Evolutionary conservation across 176 grass and related monocot genomes (phyloP).

Genomic region (Carex littledalei): DNA sequence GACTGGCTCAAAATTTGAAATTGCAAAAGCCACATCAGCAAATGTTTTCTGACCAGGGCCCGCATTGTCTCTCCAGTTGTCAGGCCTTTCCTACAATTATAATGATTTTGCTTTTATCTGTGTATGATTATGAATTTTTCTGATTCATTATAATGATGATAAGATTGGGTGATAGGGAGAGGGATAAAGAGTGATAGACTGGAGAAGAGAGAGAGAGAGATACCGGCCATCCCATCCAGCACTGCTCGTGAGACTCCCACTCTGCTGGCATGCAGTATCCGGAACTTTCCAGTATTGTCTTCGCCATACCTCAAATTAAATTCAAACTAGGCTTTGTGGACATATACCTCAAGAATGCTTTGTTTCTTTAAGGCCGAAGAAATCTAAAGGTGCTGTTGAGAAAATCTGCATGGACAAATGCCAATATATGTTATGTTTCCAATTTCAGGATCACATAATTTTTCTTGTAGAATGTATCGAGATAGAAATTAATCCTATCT

Average conservation of each 20-base stretch:
- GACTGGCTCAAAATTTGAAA: constrained; percentile 81
- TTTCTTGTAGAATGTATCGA: too few species aligned
- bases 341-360: too few species aligned
- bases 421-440: too few species aligned
- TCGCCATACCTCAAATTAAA: constrained; percentile 25
- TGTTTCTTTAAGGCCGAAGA: too few species aligned
- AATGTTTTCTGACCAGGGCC: constrained; percentile 53
- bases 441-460: too few species aligned
- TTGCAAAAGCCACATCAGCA: constrained; percentile 44
- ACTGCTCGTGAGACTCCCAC: constrained; percentile 86
- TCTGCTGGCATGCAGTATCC: constrained; percentile 90
- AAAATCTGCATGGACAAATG: too few species aligned
- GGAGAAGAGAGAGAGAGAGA: not conserved
- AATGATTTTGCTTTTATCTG: not conserved
- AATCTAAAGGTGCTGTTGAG: too few species aligned
- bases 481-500: too few species aligned
- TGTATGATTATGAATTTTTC: too few species aligned
- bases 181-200: not conserved
- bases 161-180: not conserved
- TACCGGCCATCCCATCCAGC: constrained; percentile 97
- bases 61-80: constrained; percentile 79
- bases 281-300: constrained; percentile 33
- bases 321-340: too few species aligned
- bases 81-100: constrained; percentile 61
- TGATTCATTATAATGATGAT: not conserved